Evolutionary conservation across 2,329 filamentous ascomycete species (phyloP), one percentile per base, ranked within the genome.

Genomic region (Venturia aucupariae): DNA sequence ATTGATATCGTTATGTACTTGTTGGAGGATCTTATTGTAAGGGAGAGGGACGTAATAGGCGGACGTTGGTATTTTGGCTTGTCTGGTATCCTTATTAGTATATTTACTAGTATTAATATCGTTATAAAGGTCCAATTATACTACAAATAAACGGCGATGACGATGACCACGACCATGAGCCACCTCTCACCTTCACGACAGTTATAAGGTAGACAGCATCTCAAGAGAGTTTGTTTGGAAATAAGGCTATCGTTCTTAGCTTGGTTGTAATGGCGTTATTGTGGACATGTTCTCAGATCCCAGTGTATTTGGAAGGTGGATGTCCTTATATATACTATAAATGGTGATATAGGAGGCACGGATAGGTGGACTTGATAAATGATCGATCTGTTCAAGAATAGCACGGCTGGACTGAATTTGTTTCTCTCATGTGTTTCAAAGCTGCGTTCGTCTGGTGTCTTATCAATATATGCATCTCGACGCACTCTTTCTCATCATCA

Each of bases 241-340:
- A 22, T 46, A n/a, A 24, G 48, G 11, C 32, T 7, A 54, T 27
- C 24, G 4, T 54, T 54, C 17, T 27, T 30, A 62, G 60, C 24
- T 24, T 84, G 62, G 71, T 80, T 19, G 80, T 81, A 48, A 82
- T 83, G 79, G 80, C 81, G 15, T 80, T 85, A 60, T 71, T 84
- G 39, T 84, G 82, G 82, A 83, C 80, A 51, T 81, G 80, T 35
- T 81, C 77, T 66, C 82, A 84, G 67, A 83, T 84, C 55, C 82
- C 82, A 4, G 76, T 84, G 13, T 63, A 63, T 22, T 35, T 63
- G 15, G 55, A 55, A 38, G 61, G 61, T 11, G 61, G 61, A 22
- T 63, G 61, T 11, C 80, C 81, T 0, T 78, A 81, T 67, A 82
- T 86, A 62, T 86, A n/a, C n/a, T n/a, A n/a, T n/a, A n/a, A n/a